Base-by-base conservation (phyloP, 805 yeast genomes). In the Candida ponderosae region DNA sequence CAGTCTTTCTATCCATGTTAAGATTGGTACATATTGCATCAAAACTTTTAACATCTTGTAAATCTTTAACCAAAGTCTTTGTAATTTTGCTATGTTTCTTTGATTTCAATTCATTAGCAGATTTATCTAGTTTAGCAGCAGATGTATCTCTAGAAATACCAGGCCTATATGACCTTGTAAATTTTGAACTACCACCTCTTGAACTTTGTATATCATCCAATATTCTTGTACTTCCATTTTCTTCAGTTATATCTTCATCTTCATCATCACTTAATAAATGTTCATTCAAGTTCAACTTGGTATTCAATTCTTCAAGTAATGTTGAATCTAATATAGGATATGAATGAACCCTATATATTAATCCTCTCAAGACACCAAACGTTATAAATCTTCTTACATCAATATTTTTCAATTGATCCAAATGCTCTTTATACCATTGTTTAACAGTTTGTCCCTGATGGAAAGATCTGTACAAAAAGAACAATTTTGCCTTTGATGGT, bases 301-400 rank as follows among this genome's bases (percentile, higher is more conserved):
- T 24, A 3, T 14, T 13, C 14, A 24, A 24, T 29, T 42, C 58
- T 21, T 41, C 34, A 14, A 38, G 36, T 18, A 48, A 26, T 15
- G 43, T 37, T 8, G 49, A 37, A 21, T 48, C 54, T 17, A 48
- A 41, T 9, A 51, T 39, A 0, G 97, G 97, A 51, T 76, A 85
- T 17, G 88, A 65, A 38, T 82, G 72, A 2, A 88, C 83, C 36
- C 97, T 62, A 54, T 88, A 88, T 8, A 94, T 81, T 6, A 93
- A 51, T 0, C 95, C 87, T 42, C 87, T 73, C 18, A 86, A 64
- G 3, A 86, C 70, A 1, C 99, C 99, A 65, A 89, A 93, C 16
- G 88, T 76, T 17, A 93, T 65, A 48, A 93, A 85, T 38, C 95
- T 64, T 44, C 97, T 68, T 4, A 93, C 66, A 57, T 93, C 99